Base-by-base conservation (phyloP, 768 basidiomycete genomes). In the Tremella yokohamensis region DNA sequence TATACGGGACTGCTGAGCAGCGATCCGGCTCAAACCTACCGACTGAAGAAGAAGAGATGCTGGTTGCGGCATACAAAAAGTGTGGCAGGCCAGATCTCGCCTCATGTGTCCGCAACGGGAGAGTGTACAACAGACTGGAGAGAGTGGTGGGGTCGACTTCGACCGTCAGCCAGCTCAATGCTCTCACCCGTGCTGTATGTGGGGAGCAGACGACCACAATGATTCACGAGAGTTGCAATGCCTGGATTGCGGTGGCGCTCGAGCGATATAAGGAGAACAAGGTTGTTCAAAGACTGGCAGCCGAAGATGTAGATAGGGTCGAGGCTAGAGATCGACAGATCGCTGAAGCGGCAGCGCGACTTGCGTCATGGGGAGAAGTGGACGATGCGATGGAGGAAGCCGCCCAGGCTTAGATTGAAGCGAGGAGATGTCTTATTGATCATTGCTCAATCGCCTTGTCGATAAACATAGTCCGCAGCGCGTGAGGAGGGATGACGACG, bases 31-130 rank as follows among this genome's bases (percentile, higher is more conserved):
- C 4, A 6, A 34, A 34, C 29, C 11, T 11, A 1, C 20, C 25
- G 29, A 53, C 44, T 2, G 8, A 29, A 2, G 11, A 42, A 11
- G 61, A 62, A 44, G 16, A 2, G 4, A 19, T 39, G 12, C 52
- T 62, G 9, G 45, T 40, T 1, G 24, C 44, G n/a, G 45, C 49
- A 24, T 58, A 54, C 56, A 52, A 58, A 15, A 16, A 1, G 16
- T 45, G 53, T 6, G 56, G 53, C n/a, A 3, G 52, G 3, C 40
- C 52, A 3, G 61, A 58, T 39, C 52, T 62, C 15, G 56, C 42
- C 8, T 29, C 49, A 38, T 62, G 61, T 40, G 61, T 62, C 2
- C 42, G 61, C 12, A 47, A 24, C 8, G 60, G 49, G 2, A 44
- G 57, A n/a, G n/a, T 61, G 0, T 52, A 57, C 26, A 54, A 52